Evolutionary conservation across 176 grass and related monocot species (phyloP), one percentile per base, ranked within the genome.

Genomic region (Oryza rufipogon): DNA sequence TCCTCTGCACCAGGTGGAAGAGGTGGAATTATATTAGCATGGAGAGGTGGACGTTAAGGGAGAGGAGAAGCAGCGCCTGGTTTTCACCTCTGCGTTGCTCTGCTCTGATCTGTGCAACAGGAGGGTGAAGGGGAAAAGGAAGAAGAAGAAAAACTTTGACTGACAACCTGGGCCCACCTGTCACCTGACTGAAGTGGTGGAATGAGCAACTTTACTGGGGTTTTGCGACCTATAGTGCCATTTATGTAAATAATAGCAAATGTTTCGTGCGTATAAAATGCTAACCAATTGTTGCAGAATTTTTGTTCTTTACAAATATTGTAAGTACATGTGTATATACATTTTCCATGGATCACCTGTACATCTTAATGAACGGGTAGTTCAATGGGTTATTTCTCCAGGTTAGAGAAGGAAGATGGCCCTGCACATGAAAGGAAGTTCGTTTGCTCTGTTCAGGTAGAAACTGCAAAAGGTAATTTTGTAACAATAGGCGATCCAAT

Each of bases 381-480:
- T 20, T 71, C 9, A 30, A 82, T 20, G 67, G 56, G 60, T 51
- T 42, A 1, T 74, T 85, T 85, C 89, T 93, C 60, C 85, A 97
- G 95, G 83, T 77, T 91, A 84, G 95, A 97, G 80, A 87, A 89
- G 73, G 92, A 93, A 89, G 65, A 84, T 45, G 92, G 95, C 12
- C 91, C 92, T 73, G 84, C 75, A 48, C 90, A 97, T 82, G 73
- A 77, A 17, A 97, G 80, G 74, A 92, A 76, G 71, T 94, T 91
- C 80, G 63, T 89, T 54, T 94, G 84, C 46, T 97, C 95, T 17
- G 92, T 97, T 75, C 89, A 87, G 73, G 81, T 91, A 25, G 74
- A 91, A 71, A 61, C 81, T 6, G 0, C 73, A 52, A 52, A 65
- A 30, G 15, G 20, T 48, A 84, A 68, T 73, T 93, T 69, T 86